These are phyloP conservation scores for Blakeslea trispora DNA, from an alignment of 371 early-diverging fungal genomes.

Conservation along the genomic window DNA sequence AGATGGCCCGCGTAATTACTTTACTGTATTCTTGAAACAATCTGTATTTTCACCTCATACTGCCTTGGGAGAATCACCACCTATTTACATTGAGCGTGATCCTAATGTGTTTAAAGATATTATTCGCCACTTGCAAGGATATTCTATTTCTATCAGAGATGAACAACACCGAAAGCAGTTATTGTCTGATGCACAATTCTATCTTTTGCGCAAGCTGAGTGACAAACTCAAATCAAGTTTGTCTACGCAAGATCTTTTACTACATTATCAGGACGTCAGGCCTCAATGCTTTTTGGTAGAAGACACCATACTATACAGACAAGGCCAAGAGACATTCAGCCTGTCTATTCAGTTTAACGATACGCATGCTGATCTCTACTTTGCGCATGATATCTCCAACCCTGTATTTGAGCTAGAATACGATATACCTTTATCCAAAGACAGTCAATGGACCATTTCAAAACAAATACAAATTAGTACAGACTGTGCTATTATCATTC, in stretches of 20 bases:
- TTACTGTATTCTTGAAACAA: constrained; percentile 44
- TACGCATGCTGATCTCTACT: neutral
- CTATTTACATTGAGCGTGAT: constrained; percentile 55
- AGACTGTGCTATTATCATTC: constrained; percentile 16
- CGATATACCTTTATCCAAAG: constrained; percentile 1
- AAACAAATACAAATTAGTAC: constrained; percentile 5
- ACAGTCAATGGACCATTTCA: constrained; percentile 6
- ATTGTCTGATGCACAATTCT: constrained; percentile 61
- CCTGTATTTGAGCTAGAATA: constrained; percentile 9
- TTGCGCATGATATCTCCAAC: neutral
- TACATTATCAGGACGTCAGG: constrained; percentile 43
- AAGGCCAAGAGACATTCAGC: constrained; percentile 1
- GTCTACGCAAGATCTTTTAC: constrained; percentile 39
- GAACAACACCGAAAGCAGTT: constrained; percentile 58
- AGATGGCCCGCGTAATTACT: constrained; percentile 11
- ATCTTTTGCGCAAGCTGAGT: constrained; percentile 50
- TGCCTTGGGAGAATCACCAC: constrained; percentile 24
- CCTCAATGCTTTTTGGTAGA: neutral
- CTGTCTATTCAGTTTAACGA: constrained; percentile 8
- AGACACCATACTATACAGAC: constrained; percentile 2
- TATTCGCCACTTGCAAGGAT: constrained; percentile 58
- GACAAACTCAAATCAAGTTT: constrained; percentile 45
- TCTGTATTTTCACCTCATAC: constrained; percentile 26
- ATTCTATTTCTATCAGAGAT: constrained; percentile 55
- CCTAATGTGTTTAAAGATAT: constrained; percentile 67